phyloP scores from a whole-genome alignment of 495 filamentous ascomycete species.

The Halenospora varia region DNA sequence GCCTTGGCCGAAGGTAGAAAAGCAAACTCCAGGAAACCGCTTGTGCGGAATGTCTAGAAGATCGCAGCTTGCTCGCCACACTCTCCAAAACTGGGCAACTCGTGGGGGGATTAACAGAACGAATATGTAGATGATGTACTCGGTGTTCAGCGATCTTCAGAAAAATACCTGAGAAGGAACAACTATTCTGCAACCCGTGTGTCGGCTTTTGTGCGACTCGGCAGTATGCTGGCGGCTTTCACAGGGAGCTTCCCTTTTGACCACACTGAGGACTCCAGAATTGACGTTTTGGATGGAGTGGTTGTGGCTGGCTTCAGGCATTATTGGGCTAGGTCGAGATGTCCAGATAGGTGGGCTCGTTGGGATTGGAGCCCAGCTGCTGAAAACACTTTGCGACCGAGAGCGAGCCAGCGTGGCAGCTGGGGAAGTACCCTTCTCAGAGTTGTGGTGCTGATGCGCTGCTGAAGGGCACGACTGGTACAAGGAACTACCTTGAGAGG shows the following conservation, averaged over 20 bases:
- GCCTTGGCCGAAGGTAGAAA: neutral
- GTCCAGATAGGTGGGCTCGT: neutral
- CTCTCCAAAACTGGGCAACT: conserved; percentile 8
- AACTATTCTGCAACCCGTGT: neutral
- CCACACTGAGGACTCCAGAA: neutral
- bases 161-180: neutral
- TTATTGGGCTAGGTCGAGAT: neutral
- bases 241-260: neutral
- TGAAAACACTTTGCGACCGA: neutral
- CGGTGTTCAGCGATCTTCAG: conserved; percentile 13
- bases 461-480: neutral
- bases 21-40: neutral
- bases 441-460: neutral
- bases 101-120: neutral
- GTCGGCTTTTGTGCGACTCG: neutral
- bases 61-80: conserved; percentile 1
- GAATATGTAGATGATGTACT: conserved; percentile 5
- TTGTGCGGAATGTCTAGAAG: neutral
- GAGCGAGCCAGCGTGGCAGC: neutral
- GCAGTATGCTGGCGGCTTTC: neutral
- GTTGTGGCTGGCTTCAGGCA: neutral
- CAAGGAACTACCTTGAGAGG: neutral
- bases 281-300: neutral
- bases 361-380: neutral
- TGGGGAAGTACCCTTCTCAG: neutral